Evolutionary conservation across 2,329 filamentous ascomycete species (phyloP), one percentile per base, ranked within the genome.

Genomic region (Reticulascus tulasneorum): DNA sequence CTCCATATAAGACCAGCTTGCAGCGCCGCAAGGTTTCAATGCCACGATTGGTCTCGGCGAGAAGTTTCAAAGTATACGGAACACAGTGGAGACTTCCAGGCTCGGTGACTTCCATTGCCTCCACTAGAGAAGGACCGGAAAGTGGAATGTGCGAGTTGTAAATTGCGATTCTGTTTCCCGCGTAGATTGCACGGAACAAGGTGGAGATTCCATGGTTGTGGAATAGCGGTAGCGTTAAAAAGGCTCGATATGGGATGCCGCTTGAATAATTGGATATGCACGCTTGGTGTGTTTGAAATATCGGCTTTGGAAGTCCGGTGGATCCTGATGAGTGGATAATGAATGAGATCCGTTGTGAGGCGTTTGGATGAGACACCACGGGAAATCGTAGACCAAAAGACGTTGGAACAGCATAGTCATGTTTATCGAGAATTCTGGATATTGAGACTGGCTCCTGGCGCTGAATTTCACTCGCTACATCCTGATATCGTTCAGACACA

Each of bases 51-150:
- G 67, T 67, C 49, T 81, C 77, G 1, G 69, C 66, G 1, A 81
- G 59, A 2, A 81, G 55, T 44, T 78, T 77, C 24, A 81, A 50
- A 0, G 71, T 66, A 40, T 79, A 80, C 0, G 77, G 77, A 3
- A 81, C 77, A 17, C 61, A 66, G 42, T 75, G 69, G 33, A 79
- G 64, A 24, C 72, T 64, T 32, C 78, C 62, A 1, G 69, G 62
- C 24, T 64, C 50, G 17, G 63, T 49, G 0, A 52, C 50, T 3
- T 56, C 49, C 50, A 74, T 54, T 4, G 62, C 64, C 15, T 56
- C 52, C 1, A 71, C 48, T 8, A 74, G 48, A 22, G 61, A 59
- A 17, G 55, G 54, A 4, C 59, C 61, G 0, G 75, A 75, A 15
- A 77, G 51, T 2, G 74, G 73, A 16, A 75, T 46, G 7, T 56